These are phyloP conservation scores for Sugiyamaella valdiviana DNA, from an alignment of 805 yeast species.

Conservation along the genomic window DNA sequence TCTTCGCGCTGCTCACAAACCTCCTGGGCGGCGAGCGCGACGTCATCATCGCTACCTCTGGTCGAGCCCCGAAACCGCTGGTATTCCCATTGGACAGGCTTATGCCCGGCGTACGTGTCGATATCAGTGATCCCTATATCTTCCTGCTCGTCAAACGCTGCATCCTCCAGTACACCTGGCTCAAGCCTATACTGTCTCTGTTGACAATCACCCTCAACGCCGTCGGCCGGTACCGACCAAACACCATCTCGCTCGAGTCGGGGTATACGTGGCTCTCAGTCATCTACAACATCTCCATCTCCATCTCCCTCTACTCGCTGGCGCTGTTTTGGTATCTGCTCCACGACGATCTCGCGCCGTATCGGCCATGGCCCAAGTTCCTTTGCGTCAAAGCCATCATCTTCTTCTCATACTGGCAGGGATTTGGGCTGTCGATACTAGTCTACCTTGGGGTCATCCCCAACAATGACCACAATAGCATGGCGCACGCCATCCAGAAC, in stretches of 20 bases:
- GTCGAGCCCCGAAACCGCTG: constrained; percentile 64
- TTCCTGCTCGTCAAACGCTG: constrained; percentile 76
- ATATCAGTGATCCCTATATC: constrained; percentile 79
- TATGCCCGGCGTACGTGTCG: constrained; percentile 47
- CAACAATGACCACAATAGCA: constrained; percentile 30
- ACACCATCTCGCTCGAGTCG: constrained; percentile 43
- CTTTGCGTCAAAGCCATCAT: constrained; percentile 88
- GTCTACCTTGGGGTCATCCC: constrained; percentile 29
- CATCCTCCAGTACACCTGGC: constrained; percentile 89
- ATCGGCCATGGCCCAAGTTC: constrained; percentile 88
- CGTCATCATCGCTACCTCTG: constrained; percentile 64
- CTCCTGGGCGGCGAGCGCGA: constrained; percentile 89
- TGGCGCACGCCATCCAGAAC: constrained; percentile 65
- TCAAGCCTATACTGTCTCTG: constrained; percentile 75
- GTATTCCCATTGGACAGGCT: constrained; percentile 47
- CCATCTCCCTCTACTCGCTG: constrained; percentile 73
- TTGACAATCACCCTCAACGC: constrained; percentile 44
- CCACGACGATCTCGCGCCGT: constrained; percentile 66
- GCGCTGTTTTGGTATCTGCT: constrained; percentile 92
- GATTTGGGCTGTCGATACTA: constrained; percentile 46
- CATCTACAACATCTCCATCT: constrained; percentile 71
- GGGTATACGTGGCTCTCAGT: constrained; percentile 60
- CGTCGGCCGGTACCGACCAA: constrained; percentile 45
- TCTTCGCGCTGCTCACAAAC: constrained; percentile 73
- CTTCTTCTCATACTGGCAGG: constrained; percentile 99